These are phyloP conservation scores for Petunia secreta DNA, from an alignment of 257 asterid genomes.

Conservation along the genomic window DNA sequence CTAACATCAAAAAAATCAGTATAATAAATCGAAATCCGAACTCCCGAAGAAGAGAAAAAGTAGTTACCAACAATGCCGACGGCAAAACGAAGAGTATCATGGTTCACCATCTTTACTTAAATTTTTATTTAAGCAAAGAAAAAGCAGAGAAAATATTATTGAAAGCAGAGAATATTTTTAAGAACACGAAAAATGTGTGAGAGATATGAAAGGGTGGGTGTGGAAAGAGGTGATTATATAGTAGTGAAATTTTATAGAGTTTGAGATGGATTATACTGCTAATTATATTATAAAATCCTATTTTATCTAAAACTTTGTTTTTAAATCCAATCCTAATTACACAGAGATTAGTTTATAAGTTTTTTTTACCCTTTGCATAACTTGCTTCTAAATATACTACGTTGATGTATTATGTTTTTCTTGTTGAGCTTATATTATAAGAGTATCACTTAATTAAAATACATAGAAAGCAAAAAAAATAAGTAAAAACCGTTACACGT, in stretches of 20 bases:
- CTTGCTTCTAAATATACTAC: background rate
- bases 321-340: background rate
- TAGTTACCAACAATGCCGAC: conserved; percentile 23
- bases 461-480: too few relatives aligned
- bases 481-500: too few relatives aligned
- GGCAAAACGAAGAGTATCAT: background rate
- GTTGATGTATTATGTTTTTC: too few relatives aligned
- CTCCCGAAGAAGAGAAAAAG: background rate
- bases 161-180: too few relatives aligned
- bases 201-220: background rate
- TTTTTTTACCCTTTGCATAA: background rate
- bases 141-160: too few relatives aligned
- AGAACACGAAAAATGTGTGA: background rate
- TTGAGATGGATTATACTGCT: background rate
- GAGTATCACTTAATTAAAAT: too few relatives aligned
- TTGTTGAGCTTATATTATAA: too few relatives aligned
- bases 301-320: background rate
- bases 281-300: background rate
- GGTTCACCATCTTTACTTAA: background rate
- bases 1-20: background rate
- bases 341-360: background rate
- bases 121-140: background rate
- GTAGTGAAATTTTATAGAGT: background rate
- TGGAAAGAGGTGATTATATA: background rate
- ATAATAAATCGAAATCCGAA: background rate